Base-by-base conservation (phyloP, 495 filamentous ascomycete species). In the Xylaria flabelliformis region DNA sequence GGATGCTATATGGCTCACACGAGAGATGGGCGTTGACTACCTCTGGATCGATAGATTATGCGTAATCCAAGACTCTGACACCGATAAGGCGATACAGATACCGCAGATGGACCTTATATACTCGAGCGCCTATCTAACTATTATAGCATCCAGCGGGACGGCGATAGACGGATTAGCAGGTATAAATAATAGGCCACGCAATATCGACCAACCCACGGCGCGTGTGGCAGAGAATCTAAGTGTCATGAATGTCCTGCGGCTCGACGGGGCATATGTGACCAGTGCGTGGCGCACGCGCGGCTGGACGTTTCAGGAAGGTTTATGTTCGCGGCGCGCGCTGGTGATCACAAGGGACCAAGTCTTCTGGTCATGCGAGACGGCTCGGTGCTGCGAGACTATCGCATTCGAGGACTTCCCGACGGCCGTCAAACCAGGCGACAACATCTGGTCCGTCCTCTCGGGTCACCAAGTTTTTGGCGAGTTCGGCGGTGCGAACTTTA, bases 231-330 rank as follows among this genome's bases (percentile, higher is more conserved):
- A 59, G 55, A 59, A 59, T 12, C 55, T 59, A 36, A 59, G 55
- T 13, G 55, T 59, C 29, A 59, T 59, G 55, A n/a, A 59, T 5
- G 29, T 59, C 55, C 29, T 32, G n/a, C 36, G 62, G 39, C 62
- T 64, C 21, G 62, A 48, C 15, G 9, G 2, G 17, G 62, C 21
- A 8, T 64, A 72, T 36, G 53, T 67, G n/a, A 44, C 72, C 13
- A 75, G 74, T 5, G 74, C 72, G 32, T 84, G 80, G 82, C 68
- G 58, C 1, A 79, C 76, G 7, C 74, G 82, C 15, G 82, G 79
- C 4, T 84, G 82, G 82, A 84, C 82, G 9, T 84, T 79, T 61
- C 82, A 84, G 66, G 82, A 84, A 71, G 74, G 70, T 7, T 36
- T 82, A 15, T 73, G 82, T 21, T 82, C 82, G 7, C 66, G 55